Evolutionary conservation across 2,329 filamentous ascomycete genomes (phyloP), one percentile per base, ranked within the genome.

Genomic region (Trichoderma polysporum): DNA sequence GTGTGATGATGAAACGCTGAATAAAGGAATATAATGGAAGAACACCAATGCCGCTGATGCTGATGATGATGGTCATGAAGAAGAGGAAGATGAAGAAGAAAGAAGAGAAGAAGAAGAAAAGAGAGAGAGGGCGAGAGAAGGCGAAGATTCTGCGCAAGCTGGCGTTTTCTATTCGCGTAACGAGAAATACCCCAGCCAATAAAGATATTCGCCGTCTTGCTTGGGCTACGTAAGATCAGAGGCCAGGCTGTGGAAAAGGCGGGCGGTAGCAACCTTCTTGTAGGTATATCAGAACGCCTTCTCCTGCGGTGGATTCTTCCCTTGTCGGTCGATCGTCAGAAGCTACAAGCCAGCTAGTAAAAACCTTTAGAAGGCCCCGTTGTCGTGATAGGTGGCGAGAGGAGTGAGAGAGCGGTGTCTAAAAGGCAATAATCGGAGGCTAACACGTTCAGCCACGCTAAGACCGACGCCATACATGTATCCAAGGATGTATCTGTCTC

Each of bases 361-460:
- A 49, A 50, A n/a, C 19, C 31, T 52, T 49, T 27, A 25, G 12
- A 39, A 12, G 54, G 35, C 15, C 31, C 15, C 33, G 58, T 61
- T 2, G 47, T 52, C 22, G 49, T 45, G 35, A 63, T 53, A 45
- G 59, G 59, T 53, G 59, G 59, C 49, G 27, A 63, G 49, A 25
- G 15, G 49, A 39, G 35, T 15, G n/a, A 39, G 59, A 63, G 52
- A 27, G 49, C 27, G 56, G 33, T 37, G 25, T 54, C 35, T 31
- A 63, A 63, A 45, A 63, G 49, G 59, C 49, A 63, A 53, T 33
- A 63, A 63, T 54, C 59, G 35, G 45, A 52, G 58, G 33, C 58
- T 39, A 61, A 12, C 35, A 47, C 8, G 15, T 47, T 47, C 33
- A 41, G 58, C 31, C 58, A 29, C 59, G 33, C 59, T 52, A 52